phyloP scores from a whole-genome alignment of 805 yeast genomes.

The Saccharomycopsis sp. region DNA sequence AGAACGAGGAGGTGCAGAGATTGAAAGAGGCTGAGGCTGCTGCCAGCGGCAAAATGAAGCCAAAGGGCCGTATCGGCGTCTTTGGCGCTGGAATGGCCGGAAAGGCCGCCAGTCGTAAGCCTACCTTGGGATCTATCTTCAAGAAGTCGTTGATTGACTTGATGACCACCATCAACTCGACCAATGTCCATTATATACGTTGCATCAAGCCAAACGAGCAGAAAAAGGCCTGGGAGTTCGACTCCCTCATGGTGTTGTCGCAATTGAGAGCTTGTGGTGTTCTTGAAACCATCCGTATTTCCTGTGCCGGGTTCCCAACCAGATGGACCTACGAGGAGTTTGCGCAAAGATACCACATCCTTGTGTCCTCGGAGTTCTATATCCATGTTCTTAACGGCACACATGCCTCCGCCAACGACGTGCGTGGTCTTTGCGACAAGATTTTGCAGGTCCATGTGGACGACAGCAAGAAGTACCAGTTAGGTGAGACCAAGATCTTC shows the following conservation, averaged over 20 bases:
- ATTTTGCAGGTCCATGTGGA: conserved; percentile 62
- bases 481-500: conserved; percentile 91
- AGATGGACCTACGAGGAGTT: conserved; percentile 94
- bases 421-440: conserved; percentile 57
- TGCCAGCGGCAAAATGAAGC: conserved; percentile 29
- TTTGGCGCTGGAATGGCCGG: conserved; percentile 30
- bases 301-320: conserved; percentile 97
- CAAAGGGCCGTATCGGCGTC: conserved; percentile 24
- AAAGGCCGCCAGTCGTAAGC: conserved; percentile 59
- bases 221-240: conserved; percentile 93
- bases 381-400: conserved; percentile 46
- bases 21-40: conserved; percentile 28
- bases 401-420: conserved; percentile 46
- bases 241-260: conserved; percentile 88
- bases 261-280: conserved; percentile 99
- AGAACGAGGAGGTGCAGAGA: conserved; percentile 42
- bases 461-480: conserved; percentile 67
- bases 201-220: conserved; percentile 96
- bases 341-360: conserved; percentile 79
- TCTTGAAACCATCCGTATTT: conserved; percentile 88
- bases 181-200: conserved; percentile 94
- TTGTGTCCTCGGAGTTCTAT: conserved; percentile 69
- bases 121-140: conserved; percentile 92
- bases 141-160: conserved; percentile 86
- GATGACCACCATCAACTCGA: conserved; percentile 87